Conservation (phyloP, 805 yeast species). For the Saturnispora galanensis region DNA sequence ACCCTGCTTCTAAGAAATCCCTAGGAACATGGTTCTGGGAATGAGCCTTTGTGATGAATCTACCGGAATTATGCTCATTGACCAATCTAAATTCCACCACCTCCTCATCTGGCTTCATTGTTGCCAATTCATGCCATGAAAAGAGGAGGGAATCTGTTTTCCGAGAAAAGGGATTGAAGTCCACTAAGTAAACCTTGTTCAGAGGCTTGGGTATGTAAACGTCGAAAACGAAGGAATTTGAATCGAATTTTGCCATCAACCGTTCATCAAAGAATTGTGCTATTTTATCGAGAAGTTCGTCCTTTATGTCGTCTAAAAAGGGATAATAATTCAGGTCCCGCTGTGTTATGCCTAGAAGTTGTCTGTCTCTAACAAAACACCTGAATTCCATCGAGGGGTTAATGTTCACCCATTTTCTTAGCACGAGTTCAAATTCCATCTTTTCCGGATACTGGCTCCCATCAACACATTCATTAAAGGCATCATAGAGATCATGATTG, state of each 20-base stretch:
- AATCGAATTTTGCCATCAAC: constrained; percentile 41
- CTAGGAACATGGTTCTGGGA: constrained; percentile 87
- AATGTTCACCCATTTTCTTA: constrained; percentile 73
- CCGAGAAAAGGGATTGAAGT: constrained; percentile 76
- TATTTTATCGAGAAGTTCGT: constrained; percentile 38
- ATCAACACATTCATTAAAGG: constrained; percentile 36
- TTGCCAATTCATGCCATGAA: constrained; percentile 72
- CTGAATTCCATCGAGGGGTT: constrained; percentile 92
- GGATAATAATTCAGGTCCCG: constrained; percentile 79
- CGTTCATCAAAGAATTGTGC: constrained; percentile 44
- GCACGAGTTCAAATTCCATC: constrained; percentile 45
- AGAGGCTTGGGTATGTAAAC: constrained; percentile 74
- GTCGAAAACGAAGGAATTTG: constrained; percentile 59
- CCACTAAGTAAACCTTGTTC: constrained; percentile 57
- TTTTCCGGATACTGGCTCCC: constrained; percentile 27
- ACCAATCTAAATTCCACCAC: constrained; percentile 50
- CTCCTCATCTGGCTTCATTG: constrained; percentile 25
- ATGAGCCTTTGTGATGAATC: constrained; percentile 74
- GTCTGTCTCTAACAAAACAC: constrained; percentile 59
- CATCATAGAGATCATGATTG: constrained; percentile 70
- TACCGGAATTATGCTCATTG: constrained; percentile 55
- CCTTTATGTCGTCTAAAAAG: constrained; percentile 47
- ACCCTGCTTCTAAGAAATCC: constrained; percentile 79
- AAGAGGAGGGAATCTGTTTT: constrained; percentile 70
- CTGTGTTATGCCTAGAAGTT: constrained; percentile 68